A percentile compares a stretch with the other conserved stretches of the same genome.
Evolutionary conservation across 257 asterid species (phyloP).

Genomic region (Solanum acaule): DNA sequence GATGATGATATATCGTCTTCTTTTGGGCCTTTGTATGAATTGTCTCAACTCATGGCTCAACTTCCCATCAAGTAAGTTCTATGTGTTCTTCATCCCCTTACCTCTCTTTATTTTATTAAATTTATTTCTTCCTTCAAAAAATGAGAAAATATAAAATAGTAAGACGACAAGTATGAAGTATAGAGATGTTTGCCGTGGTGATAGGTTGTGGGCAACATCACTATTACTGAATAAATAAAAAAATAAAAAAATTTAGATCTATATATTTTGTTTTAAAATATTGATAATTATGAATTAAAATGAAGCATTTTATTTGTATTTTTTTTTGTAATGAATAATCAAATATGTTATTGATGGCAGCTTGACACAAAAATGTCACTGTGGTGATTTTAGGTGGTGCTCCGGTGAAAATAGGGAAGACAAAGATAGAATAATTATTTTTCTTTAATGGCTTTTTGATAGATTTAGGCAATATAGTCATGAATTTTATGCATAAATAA

Average conservation of each 20-base stretch:
- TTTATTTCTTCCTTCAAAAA: neutral
- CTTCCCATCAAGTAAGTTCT: conserved; percentile 49
- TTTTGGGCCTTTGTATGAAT: conserved; percentile 30
- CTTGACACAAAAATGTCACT: neutral
- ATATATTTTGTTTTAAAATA: too few species aligned
- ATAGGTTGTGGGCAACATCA: neutral
- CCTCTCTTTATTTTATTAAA: neutral
- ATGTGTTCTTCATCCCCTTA: neutral
- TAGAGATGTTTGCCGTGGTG: neutral
- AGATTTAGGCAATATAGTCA: too few species aligned
- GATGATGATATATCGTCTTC: conserved; percentile 32
- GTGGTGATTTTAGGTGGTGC: too few species aligned
- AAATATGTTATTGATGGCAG: too few species aligned
- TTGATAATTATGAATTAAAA: neutral
- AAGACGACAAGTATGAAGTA: too few species aligned
- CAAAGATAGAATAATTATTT: neutral
- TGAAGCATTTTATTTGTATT: neutral
- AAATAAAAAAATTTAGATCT: too few species aligned
- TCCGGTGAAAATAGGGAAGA: neutral
- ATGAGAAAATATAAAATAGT: too few species aligned
- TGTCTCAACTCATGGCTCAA: conserved; percentile 45
- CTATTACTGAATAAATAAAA: too few species aligned
- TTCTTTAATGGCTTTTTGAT: neutral
- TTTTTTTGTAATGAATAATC: neutral
- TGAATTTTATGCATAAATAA: too few species aligned